Evolutionary conservation across 2,329 filamentous ascomycete genomes (phyloP).

Genomic region (Epichloe coenophiala): DNA sequence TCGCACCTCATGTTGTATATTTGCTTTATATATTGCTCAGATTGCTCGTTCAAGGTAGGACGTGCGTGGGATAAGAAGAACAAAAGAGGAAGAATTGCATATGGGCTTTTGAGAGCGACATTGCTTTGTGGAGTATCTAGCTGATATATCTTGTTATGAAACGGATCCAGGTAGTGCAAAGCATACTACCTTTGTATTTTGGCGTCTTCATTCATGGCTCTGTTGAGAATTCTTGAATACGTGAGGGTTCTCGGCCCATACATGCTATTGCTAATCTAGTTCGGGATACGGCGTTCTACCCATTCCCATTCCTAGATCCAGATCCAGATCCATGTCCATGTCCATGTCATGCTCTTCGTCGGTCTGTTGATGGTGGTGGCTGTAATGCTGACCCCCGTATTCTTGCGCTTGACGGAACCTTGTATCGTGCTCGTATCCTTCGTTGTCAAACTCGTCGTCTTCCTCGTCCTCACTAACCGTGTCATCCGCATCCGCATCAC

Average conservation of each 20-base stretch:
- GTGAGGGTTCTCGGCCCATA: background rate
- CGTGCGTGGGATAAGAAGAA: no score
- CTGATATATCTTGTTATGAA: no score
- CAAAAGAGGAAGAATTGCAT: no score
- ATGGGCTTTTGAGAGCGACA: no score
- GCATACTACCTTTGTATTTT: no score
- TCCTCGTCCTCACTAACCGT: slow-evolving; percentile 10
- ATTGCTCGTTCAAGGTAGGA: no score
- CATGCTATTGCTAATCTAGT: slow-evolving; percentile 5
- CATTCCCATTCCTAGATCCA: slow-evolving; percentile 3
- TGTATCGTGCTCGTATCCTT: slow-evolving; percentile 14
- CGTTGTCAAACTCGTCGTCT: slow-evolving; percentile 15
- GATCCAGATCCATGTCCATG: background rate
- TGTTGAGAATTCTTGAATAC: no score
- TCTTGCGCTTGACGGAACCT: slow-evolving; percentile 5
- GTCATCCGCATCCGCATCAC: slow-evolving; percentile 13
- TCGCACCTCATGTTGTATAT: background rate
- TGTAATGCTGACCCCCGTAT: background rate
- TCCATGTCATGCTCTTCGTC: slow-evolving; percentile 5
- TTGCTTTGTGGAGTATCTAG: no score
- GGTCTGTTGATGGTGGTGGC: slow-evolving; percentile 5
- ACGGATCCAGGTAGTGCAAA: no score
- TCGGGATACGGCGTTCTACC: slow-evolving; percentile 7
- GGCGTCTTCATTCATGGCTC: no score
- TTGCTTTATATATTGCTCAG: no score